These are phyloP conservation scores for Porogramme epimiltina DNA, from an alignment of 1,284 basidiomycete genomes.

Conservation along the genomic window DNA sequence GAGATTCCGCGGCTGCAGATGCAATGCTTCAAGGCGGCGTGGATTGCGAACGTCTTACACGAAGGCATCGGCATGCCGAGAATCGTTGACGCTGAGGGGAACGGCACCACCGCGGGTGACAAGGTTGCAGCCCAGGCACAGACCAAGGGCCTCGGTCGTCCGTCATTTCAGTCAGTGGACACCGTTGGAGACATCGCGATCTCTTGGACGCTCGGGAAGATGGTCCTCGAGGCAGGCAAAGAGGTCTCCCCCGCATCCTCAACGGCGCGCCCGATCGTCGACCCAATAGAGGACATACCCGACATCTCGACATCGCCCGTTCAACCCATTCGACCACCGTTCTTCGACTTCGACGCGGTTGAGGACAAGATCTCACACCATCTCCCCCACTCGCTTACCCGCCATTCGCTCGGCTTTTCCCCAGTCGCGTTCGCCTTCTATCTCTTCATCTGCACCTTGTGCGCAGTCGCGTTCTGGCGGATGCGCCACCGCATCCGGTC, in stretches of 20 bases:
- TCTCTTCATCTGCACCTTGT: slow-evolving; percentile 40
- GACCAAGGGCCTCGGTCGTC: slow-evolving; percentile 78
- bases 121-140: slow-evolving; percentile 75
- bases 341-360: slow-evolving; percentile 57
- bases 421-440: slow-evolving; percentile 62
- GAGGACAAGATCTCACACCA: slow-evolving; percentile 66
- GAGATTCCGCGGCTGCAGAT: slow-evolving; percentile 87
- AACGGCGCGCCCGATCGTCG: slow-evolving; percentile 56
- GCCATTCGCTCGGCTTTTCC: slow-evolving; percentile 70
- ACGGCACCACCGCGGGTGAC: slow-evolving; percentile 61
- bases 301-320: slow-evolving; percentile 51
- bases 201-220: slow-evolving; percentile 97
- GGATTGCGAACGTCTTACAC: slow-evolving; percentile 96
- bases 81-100: slow-evolving; percentile 83
- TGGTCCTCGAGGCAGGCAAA: slow-evolving; percentile 95
- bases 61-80: slow-evolving; percentile 96
- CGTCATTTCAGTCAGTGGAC: slow-evolving; percentile 91
- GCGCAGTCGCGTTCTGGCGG: slow-evolving; percentile 50
- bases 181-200: slow-evolving; percentile 91
- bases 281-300: slow-evolving; percentile 68
- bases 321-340: slow-evolving; percentile 62
- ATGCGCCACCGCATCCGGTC: slow-evolving; percentile 55
- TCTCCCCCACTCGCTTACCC: slow-evolving; percentile 58
- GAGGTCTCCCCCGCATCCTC: slow-evolving; percentile 61
- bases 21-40: slow-evolving; percentile 99